Percentiles rank a stretch among this genome's conserved stretches.
Evolutionary conservation across 805 yeast species (phyloP).

Genomic region (Nadsonia fulvescens): DNA sequence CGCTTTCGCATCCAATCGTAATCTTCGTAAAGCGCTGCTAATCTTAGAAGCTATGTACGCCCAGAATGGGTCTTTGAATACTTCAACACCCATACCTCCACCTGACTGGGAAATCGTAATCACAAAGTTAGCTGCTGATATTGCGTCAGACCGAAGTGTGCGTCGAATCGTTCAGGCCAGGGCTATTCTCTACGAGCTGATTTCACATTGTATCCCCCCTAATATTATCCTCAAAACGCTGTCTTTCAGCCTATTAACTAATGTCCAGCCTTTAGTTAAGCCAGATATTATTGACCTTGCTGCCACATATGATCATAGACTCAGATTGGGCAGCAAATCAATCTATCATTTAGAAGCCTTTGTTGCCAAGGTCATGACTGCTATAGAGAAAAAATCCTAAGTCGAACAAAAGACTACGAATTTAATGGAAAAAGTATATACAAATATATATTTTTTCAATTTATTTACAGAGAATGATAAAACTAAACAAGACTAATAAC

Average conservation of each 20-base stretch:
- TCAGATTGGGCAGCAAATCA: slow-evolving; percentile 71
- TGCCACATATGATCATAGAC: slow-evolving; percentile 64
- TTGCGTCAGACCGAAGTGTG: slow-evolving; percentile 47
- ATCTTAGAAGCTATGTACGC: slow-evolving; percentile 56
- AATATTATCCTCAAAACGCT: slow-evolving; percentile 53
- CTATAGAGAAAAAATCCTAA: no score
- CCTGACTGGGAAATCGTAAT: slow-evolving; percentile 90
- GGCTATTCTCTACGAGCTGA: slow-evolving; percentile 61
- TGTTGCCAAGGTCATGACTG: slow-evolving; percentile 73
- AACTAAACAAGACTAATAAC: not conserved
- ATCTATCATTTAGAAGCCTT: slow-evolving; percentile 93
- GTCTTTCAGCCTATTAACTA: slow-evolving; percentile 18
- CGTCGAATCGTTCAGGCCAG: slow-evolving; percentile 26
- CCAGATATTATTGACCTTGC: slow-evolving; percentile 33
- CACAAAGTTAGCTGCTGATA: slow-evolving; percentile 38
- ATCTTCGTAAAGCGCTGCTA: slow-evolving; percentile 59
- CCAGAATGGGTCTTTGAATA: slow-evolving; percentile 14
- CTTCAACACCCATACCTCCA: slow-evolving; percentile 33
- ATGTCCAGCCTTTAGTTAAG: slow-evolving; percentile 12
- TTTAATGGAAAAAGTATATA: no score
- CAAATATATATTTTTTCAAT: not conserved
- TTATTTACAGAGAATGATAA: not conserved
- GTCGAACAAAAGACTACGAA: no score
- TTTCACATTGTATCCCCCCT: slow-evolving; percentile 90
- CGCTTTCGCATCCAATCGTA: slow-evolving; percentile 41